Evolutionary conservation across 495 filamentous ascomycete genomes (phyloP).

Genomic region (Aspergillus heteromorphus): DNA sequence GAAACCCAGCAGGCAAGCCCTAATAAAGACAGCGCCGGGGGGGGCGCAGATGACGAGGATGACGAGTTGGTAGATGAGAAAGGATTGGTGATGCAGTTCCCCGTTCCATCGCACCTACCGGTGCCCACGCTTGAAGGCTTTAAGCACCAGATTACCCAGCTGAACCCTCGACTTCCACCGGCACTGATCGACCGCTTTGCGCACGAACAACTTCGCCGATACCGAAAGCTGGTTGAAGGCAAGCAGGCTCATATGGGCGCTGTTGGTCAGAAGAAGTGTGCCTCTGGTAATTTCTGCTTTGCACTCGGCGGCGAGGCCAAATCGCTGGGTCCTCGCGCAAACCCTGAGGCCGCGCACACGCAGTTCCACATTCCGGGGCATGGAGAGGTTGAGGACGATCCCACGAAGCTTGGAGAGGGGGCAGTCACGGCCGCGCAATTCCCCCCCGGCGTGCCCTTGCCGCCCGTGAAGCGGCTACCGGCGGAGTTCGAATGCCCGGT

Average conservation of each 20-base stretch:
- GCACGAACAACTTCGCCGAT: slow-evolving; percentile 71
- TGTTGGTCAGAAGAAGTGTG: slow-evolving; percentile 49
- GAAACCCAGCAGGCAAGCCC: slow-evolving; percentile 1
- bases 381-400: slow-evolving; percentile 58
- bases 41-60: slow-evolving; percentile 42
- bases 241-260: slow-evolving; percentile 65
- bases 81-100: slow-evolving; percentile 45
- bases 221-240: slow-evolving; percentile 69
- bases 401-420: slow-evolving; percentile 58
- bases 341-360: slow-evolving; percentile 35
- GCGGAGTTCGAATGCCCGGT: slow-evolving; percentile 90
- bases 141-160: slow-evolving; percentile 61
- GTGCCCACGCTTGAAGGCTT: slow-evolving; percentile 75
- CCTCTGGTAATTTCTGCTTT: slow-evolving; percentile 57
- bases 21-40: slow-evolving; percentile 12
- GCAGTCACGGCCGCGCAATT: slow-evolving; percentile 66
- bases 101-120: slow-evolving; percentile 43
- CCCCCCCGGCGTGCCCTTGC: slow-evolving; percentile 74
- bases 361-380: slow-evolving; percentile 46
- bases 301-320: slow-evolving; percentile 55
- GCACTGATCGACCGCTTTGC: slow-evolving; percentile 80
- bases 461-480: slow-evolving; percentile 72
- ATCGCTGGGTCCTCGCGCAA: slow-evolving; percentile 44
- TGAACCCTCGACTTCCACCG: slow-evolving; percentile 64
- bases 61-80: slow-evolving; percentile 37